These are phyloP conservation scores for Kuraishia ogatae DNA, from an alignment of 805 yeast genomes.

Conservation along the genomic window DNA sequence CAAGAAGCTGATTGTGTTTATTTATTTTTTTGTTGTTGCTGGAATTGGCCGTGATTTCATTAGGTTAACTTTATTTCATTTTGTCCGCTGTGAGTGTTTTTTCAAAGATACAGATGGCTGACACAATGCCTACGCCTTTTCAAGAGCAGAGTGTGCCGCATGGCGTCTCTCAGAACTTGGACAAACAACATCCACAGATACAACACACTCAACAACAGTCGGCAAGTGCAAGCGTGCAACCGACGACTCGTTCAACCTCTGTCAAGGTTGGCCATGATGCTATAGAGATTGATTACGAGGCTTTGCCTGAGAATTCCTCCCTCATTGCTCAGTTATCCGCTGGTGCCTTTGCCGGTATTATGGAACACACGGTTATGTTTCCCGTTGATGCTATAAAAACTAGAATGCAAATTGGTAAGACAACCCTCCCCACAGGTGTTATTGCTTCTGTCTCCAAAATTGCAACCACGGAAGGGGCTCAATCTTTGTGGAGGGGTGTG, in stretches of 20 bases:
- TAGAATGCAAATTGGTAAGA: constrained; percentile 66
- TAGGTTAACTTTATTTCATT: no score
- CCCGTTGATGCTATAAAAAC: constrained; percentile 97
- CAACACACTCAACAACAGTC: not conserved
- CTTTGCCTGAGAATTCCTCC: constrained; percentile 82
- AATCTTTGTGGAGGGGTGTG: constrained; percentile 89
- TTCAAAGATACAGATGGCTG: not conserved
- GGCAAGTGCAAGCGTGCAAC: not conserved
- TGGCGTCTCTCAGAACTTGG: not conserved
- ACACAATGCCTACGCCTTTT: not conserved
- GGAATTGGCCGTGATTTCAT: not conserved
- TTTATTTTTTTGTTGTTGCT: not conserved
- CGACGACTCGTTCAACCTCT: not conserved
- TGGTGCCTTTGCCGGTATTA: constrained; percentile 98
- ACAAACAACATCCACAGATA: not conserved
- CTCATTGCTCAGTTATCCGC: constrained; percentile 76
- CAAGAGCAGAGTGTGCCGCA: not conserved
- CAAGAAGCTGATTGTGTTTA: not conserved
- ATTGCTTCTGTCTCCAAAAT: constrained; percentile 65
- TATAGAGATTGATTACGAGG: constrained; percentile 75
- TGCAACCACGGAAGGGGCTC: constrained; percentile 80
- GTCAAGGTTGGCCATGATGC: constrained; percentile 2
- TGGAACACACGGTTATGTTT: constrained; percentile 97
- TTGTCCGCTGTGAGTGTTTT: not conserved
- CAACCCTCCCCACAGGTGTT: constrained; percentile 31